Evolutionary conservation across 2,329 filamentous ascomycete genomes (phyloP), one percentile per base, ranked within the genome.

Genomic region (Fonsecaea erecta): DNA sequence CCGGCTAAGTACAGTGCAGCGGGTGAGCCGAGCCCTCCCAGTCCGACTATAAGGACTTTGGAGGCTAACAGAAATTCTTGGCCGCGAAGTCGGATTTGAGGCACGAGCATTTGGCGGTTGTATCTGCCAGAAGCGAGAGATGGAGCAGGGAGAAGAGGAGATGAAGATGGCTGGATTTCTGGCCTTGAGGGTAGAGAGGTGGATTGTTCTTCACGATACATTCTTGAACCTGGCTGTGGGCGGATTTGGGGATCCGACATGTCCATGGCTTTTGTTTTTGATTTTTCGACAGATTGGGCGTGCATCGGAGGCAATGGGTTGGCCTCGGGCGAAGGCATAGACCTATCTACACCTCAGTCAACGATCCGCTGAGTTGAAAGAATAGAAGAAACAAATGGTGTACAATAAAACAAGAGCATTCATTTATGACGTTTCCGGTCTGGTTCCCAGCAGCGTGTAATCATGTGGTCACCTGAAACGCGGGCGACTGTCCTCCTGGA

Each of bases 1-100:
- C 92, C 94, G 9, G 93, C 92, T 1, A 99, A 86, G 75, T 99
- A 99, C n/a, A 91, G 86, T 0, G 93, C 91, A 12, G 95, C 93
- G 11, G 95, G 95, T 75, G 92, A 98, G 11, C 95, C 95, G 12
- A 99, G 81, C 0, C 95, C 95, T 5, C 95, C 95, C 1, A 91
- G 89, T 11, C 95, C 95, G 26, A 99, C 85, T 53, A 99, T 83
- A 7, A 98, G 83, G 4, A 97, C 62, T 35, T 62, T 61, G 16
- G 71, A 63, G 5, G 53, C 9, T 12, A 67, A 58, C 11, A 73
- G 64, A 26, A 40, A 52, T 32, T 60, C 30, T 65, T 73, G 71
- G 24, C 71, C 71, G 3, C 51, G 34, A 2, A 72, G 59, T 18
- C 64, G 43, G 55, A 71, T 54, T n/a, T 61, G 60, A 2, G 71